phyloP scores from a whole-genome alignment of 2,329 filamentous ascomycete species.

The Fusarium sp. region DNA sequence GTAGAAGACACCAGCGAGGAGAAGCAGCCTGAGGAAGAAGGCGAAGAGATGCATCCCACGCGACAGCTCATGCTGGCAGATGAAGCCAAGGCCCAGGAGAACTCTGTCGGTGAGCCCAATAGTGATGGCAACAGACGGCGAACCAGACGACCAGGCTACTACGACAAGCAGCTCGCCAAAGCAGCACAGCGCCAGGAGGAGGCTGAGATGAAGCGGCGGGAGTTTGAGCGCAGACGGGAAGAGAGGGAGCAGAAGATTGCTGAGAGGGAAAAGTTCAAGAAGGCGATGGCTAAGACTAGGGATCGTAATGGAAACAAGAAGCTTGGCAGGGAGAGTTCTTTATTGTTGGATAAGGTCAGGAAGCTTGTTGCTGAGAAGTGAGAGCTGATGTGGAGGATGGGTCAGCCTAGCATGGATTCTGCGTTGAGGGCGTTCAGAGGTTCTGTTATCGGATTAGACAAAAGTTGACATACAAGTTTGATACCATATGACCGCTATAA shows the following conservation, averaged over 20 bases:
- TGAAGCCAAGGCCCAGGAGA: constrained; percentile 51
- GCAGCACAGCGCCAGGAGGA: constrained; percentile 58
- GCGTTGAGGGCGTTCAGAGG: constrained; percentile 24
- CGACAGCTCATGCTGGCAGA: constrained; percentile 56
- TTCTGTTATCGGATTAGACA: constrained; percentile 31
- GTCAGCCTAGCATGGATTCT: not conserved
- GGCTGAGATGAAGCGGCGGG: constrained; percentile 56
- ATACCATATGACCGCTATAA: constrained; percentile 24
- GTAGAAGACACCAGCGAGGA: constrained; percentile 28
- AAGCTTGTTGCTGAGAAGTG: constrained; percentile 68
- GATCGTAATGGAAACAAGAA: constrained; percentile 81
- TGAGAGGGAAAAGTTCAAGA: constrained; percentile 72
- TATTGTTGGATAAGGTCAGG: constrained; percentile 82
- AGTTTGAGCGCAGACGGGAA: constrained; percentile 62
- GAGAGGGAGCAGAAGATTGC: constrained; percentile 75
- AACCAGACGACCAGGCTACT: constrained; percentile 65
- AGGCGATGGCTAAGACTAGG: constrained; percentile 79
- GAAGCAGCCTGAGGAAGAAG: constrained; percentile 31
- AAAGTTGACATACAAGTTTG: constrained; percentile 27
- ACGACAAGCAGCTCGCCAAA: constrained; percentile 70
- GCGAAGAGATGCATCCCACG: constrained; percentile 51
- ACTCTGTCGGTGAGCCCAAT: constrained; percentile 32
- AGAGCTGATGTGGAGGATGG: not conserved
- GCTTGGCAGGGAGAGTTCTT: constrained; percentile 81
- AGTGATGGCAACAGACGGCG: constrained; percentile 52